phyloP scores from a whole-genome alignment of 345 rosid species.

The Heritiera littoralis region DNA sequence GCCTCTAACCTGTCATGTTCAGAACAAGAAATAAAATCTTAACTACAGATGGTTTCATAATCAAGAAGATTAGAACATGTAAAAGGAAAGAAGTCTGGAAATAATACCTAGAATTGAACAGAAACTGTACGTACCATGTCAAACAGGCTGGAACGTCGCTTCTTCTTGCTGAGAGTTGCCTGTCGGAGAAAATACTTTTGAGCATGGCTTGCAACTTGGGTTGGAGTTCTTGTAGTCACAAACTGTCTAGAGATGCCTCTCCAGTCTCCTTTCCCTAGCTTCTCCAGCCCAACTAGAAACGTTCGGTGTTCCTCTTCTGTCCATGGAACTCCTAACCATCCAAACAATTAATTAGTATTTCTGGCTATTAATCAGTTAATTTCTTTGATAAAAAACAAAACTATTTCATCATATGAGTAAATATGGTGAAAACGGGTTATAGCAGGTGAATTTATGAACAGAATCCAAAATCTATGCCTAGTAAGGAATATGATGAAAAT shows the following conservation, averaged over 20 bases:
- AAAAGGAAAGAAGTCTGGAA: not conserved
- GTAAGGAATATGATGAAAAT: not conserved
- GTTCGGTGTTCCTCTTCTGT: conserved; percentile 66
- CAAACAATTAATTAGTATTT: not conserved
- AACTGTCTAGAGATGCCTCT: conserved; percentile 65
- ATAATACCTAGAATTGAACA: not conserved
- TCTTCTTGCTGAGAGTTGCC: conserved; percentile 48
- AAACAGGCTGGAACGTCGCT: conserved; percentile 65
- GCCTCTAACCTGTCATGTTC: conserved; percentile 30
- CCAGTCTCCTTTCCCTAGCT: conserved; percentile 76
- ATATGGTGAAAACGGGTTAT: not conserved
- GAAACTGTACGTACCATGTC: conserved; percentile 41
- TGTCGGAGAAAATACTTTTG: conserved; percentile 69
- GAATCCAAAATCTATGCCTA: not conserved
- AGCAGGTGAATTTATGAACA: not conserved
- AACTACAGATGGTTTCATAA: not conserved
- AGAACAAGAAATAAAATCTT: not conserved
- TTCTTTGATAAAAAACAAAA: not conserved
- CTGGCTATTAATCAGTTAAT: not conserved
- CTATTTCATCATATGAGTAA: not conserved
- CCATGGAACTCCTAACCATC: conserved; percentile 60
- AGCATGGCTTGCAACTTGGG: conserved; percentile 80
- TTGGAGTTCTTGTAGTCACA: conserved; percentile 67
- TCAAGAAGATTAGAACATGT: not conserved
- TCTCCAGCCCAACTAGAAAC: conserved; percentile 57